Base-by-base conservation (phyloP, 208 protist genomes). In the Plasmodiophora brassicae region DNA sequence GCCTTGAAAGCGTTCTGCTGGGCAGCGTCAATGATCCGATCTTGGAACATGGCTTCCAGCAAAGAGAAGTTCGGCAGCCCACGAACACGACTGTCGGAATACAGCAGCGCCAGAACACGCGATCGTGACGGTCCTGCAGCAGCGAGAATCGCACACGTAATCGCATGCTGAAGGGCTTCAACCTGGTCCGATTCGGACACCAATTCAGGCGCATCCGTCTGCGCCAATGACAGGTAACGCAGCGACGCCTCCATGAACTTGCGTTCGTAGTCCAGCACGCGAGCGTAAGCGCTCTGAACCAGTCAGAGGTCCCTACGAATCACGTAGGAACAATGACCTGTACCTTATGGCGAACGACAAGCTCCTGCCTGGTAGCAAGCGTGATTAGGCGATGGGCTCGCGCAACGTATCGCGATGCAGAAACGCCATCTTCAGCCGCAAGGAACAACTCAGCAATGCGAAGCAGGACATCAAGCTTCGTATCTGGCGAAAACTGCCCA, bases 181-280 rank as follows among this genome's bases (percentile, higher is more conserved):
- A 78, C 65, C n/a, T 78, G 65, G n/a, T 78, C 65, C 5, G 5
- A 14, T 44, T 78, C 65, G 41, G 14, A 38, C 32, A 78, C 41
- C 14, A 36, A 78, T 38, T 78, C 65, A 44, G 65, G 65, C 32
- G 32, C 32, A 78, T 78, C 65, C 65, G 41, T 78, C 65, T 78
- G 65, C n/a, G 65, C 5, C 65, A 78, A 78, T 78, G 65, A 78
- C 65, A 78, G 20, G 41, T 78, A 78, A 44, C 65, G 65, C 65
- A 78, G 65, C 5, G 65, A n/a, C 5, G 65, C 65, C 32, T 78
- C 65, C n/a, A 38, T 5, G n/a, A 78, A 78, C 41, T 78, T 78
- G 5, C 65, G 65, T 32, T 78, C 65, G 65, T 14, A 5, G n/a
- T 78, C 65, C n/a, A 78, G n/a, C 20, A 78, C 65, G 10, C 41